These are phyloP conservation scores for Kodamaea plutei DNA, from an alignment of 1,139 yeast genomes.

Conservation along the genomic window DNA sequence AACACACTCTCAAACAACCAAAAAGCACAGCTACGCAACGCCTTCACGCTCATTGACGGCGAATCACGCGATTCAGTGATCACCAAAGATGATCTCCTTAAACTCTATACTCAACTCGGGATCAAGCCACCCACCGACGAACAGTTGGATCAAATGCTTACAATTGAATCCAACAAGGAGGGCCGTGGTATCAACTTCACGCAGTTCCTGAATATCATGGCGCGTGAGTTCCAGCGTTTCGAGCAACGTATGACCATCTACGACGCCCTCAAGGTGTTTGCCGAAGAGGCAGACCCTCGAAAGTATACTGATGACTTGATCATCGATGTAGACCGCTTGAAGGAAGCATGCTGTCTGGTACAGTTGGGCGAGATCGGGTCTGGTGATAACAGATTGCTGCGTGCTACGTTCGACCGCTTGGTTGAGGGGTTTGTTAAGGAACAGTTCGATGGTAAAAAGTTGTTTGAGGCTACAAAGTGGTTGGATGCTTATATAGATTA, in stretches of 20 bases:
- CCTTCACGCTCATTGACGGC: slow-evolving; percentile 69
- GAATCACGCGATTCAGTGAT: slow-evolving; percentile 71
- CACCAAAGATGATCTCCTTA: slow-evolving; percentile 53
- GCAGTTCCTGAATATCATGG: slow-evolving; percentile 65
- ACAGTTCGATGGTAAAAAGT: slow-evolving; percentile 53
- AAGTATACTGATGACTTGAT: slow-evolving; percentile 25
- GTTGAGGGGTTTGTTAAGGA: slow-evolving; percentile 55
- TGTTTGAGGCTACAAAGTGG: slow-evolving; percentile 58
- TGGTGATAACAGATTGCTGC: slow-evolving; percentile 50
- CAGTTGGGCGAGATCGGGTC: slow-evolving; percentile 42
- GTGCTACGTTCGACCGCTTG: slow-evolving; percentile 48
- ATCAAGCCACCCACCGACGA: slow-evolving; percentile 35
- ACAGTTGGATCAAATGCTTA: slow-evolving; percentile 49
- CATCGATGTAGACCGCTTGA: slow-evolving; percentile 49
- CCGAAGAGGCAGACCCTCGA: slow-evolving; percentile 25
- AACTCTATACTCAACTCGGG: slow-evolving; percentile 51
- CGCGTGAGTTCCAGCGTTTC: slow-evolving; percentile 51
- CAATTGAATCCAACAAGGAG: slow-evolving; percentile 19
- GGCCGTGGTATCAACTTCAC: slow-evolving; percentile 58
- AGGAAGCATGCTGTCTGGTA: slow-evolving; percentile 45
- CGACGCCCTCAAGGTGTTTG: slow-evolving; percentile 61
- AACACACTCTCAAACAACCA: slow-evolving; percentile 40
- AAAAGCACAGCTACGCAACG: slow-evolving; percentile 42
- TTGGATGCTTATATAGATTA: slow-evolving; percentile 50
- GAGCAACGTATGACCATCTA: slow-evolving; percentile 59